Percentiles rank a stretch among this genome's conserved stretches.
Conservation (phyloP, 2,329 filamentous ascomycete genomes). For the Penicillium sp. region DNA sequence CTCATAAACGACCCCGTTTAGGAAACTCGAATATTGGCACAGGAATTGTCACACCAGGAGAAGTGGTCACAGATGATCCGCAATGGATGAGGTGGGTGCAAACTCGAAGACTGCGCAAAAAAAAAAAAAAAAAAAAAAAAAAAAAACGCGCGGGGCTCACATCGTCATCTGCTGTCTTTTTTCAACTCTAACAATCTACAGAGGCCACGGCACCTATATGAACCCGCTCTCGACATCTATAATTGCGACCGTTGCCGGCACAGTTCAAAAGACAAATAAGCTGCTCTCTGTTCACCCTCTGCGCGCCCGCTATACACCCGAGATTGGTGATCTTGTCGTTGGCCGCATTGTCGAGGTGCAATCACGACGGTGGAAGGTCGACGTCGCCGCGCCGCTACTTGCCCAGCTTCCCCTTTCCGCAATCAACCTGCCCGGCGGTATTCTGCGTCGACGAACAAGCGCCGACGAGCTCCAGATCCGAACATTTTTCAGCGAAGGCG, state of each 20-base stretch:
- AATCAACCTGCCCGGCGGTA: slow-evolving; percentile 93
- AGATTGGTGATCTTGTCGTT: slow-evolving; percentile 93
- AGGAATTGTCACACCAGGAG: slow-evolving; percentile 79
- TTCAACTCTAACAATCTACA: slow-evolving; percentile 33
- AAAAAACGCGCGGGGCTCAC: background rate
- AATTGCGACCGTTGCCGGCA: slow-evolving; percentile 85
- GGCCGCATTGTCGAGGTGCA: slow-evolving; percentile 95
- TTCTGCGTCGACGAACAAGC: slow-evolving; percentile 84
- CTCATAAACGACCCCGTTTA: slow-evolving; percentile 39
- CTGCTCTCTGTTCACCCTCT: slow-evolving; percentile 87
- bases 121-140: background rate
- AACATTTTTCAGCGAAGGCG: slow-evolving; percentile 94
- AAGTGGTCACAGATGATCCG: slow-evolving; percentile 82
- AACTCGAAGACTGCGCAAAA: background rate
- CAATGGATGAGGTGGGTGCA: slow-evolving; percentile 75
- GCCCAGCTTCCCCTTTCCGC: slow-evolving; percentile 80
- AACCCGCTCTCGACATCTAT: slow-evolving; percentile 63
- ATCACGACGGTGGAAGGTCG: slow-evolving; percentile 87
- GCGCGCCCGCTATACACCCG: slow-evolving; percentile 87
- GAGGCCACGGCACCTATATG: slow-evolving; percentile 90
- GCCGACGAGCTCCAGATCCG: slow-evolving; percentile 97
- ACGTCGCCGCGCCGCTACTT: slow-evolving; percentile 83
- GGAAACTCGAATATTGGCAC: slow-evolving; percentile 28
- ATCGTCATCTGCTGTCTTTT: background rate
- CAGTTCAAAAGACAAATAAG: slow-evolving; percentile 91